Evolutionary conservation across 352 stramenopile genomes (phyloP), one percentile per base, ranked within the genome.

Genomic region (Phytophthora foliorum): DNA sequence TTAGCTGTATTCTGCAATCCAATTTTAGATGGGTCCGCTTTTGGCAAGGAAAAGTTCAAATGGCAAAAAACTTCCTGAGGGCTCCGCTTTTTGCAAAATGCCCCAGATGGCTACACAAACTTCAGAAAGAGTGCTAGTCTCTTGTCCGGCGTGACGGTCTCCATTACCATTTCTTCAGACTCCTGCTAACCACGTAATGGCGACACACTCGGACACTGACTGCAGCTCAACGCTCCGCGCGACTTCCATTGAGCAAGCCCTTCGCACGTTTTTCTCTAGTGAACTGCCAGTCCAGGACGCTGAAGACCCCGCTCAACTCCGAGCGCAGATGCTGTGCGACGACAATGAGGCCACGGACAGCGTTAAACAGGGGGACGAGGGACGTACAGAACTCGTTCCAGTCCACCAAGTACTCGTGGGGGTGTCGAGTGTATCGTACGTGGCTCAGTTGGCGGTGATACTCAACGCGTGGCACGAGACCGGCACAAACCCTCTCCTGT

Each of bases 381-480:
- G 49, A 16, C 31, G 11, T 17, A 17, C 13, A 51, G 45, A 32
- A 7, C 16, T 46, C 22, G 9, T 48, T 24, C 59, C 65, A 13
- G 46, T 64, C 34, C 31, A 58, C 9, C 48, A 60, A 50, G 41
- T 74, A 2, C 17, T 74, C 3, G 29, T 62, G 8, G 62, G 76
- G 4, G 53, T 89, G 14, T 71, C 68, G 1, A 25, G 17, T 0
- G 57, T 31, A 27, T 19, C 72, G 0, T 89, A 86, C 48, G 72
- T 81, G 34, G 54, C 69, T 29, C 82, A 92, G 34, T 67, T 94
- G 3, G 72, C 84, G 5, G 41, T 58, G 8, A 52, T 91, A 8
- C 29, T 94, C 17, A 11, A 44, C 5, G 21, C 45, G 19, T 94
- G 86, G 86, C 51, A 74, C n/a, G 24, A 21, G 10, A 81, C 49